Evolutionary conservation across 2,329 filamentous ascomycete genomes (phyloP).

Genomic region (Paecilomyces dactylethromorphus): DNA sequence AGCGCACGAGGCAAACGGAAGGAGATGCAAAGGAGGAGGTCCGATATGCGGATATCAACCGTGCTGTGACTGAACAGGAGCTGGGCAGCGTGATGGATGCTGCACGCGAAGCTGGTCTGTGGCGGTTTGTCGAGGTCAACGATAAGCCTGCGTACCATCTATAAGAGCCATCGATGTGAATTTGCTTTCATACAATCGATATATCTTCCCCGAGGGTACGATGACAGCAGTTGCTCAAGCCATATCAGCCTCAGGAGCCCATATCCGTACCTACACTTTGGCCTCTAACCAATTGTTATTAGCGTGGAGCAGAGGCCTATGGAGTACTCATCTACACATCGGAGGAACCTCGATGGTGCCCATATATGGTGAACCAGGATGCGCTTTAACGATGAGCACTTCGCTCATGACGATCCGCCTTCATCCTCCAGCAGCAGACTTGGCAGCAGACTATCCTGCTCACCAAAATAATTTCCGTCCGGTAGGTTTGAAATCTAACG

Average conservation of each 20-base stretch:
- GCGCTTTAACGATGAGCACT: no score
- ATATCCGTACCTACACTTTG: no score
- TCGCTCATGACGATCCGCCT: no score
- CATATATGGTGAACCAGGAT: no score
- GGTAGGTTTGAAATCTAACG: no score
- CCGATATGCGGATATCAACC: slow-evolving; percentile 72
- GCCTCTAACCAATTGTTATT: no score
- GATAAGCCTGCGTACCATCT: slow-evolving; percentile 51
- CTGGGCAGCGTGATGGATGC: slow-evolving; percentile 60
- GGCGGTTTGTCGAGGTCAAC: slow-evolving; percentile 67
- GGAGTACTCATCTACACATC: no score
- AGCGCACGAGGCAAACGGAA: slow-evolving; percentile 27
- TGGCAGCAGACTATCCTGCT: no score
- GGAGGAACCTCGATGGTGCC: no score
- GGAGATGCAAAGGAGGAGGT: slow-evolving; percentile 41
- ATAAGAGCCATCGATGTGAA: slow-evolving; percentile 12
- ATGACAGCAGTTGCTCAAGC: background rate
- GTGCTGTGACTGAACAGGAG: slow-evolving; percentile 59
- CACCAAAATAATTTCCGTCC: no score
- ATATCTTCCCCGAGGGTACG: background rate
- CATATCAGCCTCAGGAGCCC: background rate
- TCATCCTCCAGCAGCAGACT: no score
- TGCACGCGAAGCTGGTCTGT: slow-evolving; percentile 65
- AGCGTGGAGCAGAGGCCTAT: no score
- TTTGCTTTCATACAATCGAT: background rate